Percentiles rank a stretch among this genome's conserved stretches.
Conservation (phyloP, 2,329 filamentous ascomycete genomes). For the Cyphellophora attinorum region DNA sequence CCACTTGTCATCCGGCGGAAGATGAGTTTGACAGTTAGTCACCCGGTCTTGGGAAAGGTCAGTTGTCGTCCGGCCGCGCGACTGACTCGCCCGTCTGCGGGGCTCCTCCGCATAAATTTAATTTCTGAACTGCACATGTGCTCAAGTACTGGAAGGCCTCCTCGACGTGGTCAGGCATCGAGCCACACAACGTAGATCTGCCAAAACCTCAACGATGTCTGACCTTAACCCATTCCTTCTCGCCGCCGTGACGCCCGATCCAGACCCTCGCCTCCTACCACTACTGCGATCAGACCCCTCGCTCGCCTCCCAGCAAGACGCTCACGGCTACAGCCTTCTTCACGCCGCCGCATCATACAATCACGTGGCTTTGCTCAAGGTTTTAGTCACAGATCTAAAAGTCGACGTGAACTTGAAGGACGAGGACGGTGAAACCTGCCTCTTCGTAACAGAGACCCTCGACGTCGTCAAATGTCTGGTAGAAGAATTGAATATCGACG, state of each 20-base stretch:
- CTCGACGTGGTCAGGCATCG: no score
- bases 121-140: no score
- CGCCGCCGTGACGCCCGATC: constrained; percentile 61
- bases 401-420: constrained; percentile 76
- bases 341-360: constrained; percentile 92
- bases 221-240: constrained; percentile 57
- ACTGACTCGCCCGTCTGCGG: no score
- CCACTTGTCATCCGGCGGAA: no score
- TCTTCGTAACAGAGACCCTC: constrained; percentile 81
- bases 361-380: constrained; percentile 68
- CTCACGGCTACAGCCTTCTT: constrained; percentile 85
- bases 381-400: constrained; percentile 64
- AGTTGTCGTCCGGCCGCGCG: no score
- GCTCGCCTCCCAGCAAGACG: constrained; percentile 73
- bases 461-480: constrained; percentile 70
- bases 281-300: constrained; percentile 64
- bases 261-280: constrained; percentile 57
- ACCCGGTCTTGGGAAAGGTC: no score
- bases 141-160: no score
- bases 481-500: constrained; percentile 69
- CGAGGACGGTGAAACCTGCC: constrained; percentile 86
- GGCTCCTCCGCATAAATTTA: no score
- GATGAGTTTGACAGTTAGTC: no score
- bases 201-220: constrained; percentile 8
- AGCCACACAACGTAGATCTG: no score